Evolutionary conservation across 2,329 filamentous ascomycete genomes (phyloP), one percentile per base, ranked within the genome.

Genomic region (Diaporthe australafricana): DNA sequence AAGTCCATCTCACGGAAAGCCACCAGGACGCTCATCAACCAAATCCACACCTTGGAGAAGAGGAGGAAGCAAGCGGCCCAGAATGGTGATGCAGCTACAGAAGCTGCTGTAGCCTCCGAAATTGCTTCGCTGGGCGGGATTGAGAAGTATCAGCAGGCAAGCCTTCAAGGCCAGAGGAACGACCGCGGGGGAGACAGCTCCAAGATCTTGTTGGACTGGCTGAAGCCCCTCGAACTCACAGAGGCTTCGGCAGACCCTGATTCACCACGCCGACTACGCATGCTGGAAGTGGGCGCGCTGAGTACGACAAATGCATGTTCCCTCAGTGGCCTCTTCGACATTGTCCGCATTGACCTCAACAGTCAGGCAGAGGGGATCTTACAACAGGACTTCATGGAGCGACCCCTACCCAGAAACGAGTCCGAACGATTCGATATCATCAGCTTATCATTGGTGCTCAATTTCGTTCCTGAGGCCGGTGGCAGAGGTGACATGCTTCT

Each of bases 321-420:
- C 0, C 89, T 86, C 73, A 93, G 92, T 73, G 86, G 86, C 8
- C 79, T 88, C 53, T 93, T 98, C 77, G 86, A 93, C 45, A 90
- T 97, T 77, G 89, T 91, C 73, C 90, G 95, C 75, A 98, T 99
- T 80, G 96, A 99, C 79, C 84, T 99, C 70, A 93, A 97, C 81
- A 96, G 95, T 72, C 94, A 97, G 79, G 92, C 91, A 57, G 86
- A 92, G 1, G 91, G 90, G 0, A 99, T 99, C 75, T 80, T 91
- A 71, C 91, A 97, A 81, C 94, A 98, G 79, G 94, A 99, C 81
- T 98, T 99, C 78, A 98, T 99, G 95, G 84, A 94, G 76, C 88
- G 95, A 32, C 93, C 95, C 0, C 81, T 96, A 3, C 96, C 96
- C 0, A 80, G 79, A 6, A 80, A 87, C 27, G 84, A 88, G 7